Conservation (phyloP, 179 eudicot genomes). For the Heliamphora pulchella region DNA sequence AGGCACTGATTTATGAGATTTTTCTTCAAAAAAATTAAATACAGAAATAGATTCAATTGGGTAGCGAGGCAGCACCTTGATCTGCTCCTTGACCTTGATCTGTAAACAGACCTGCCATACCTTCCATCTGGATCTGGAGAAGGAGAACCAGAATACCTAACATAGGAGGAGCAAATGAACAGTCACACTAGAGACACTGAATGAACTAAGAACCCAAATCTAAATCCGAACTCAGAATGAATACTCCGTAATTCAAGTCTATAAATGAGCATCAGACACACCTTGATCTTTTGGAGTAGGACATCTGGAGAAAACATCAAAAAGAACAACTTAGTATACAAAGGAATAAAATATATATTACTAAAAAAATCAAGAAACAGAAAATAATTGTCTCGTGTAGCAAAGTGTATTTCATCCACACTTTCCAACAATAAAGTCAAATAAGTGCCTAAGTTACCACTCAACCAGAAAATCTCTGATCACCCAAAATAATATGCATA, state of each 20-base stretch:
- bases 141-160: slow-evolving; percentile 56
- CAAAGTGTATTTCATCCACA: too few species aligned
- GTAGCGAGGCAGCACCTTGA: slow-evolving; percentile 40
- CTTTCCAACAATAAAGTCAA: background rate
- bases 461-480: background rate
- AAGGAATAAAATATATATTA: background rate
- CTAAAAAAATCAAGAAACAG: background rate
- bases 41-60: background rate
- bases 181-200: background rate
- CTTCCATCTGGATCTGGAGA: slow-evolving; percentile 42
- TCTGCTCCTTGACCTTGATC: slow-evolving; percentile 73
- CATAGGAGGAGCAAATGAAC: background rate
- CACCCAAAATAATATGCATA: too few species aligned
- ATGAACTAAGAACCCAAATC: background rate
- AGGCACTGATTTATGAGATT: background rate
- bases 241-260: background rate
- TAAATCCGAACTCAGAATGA: background rate
- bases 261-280: background rate
- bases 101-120: slow-evolving; percentile 41
- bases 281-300: background rate
- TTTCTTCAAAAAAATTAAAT: background rate
- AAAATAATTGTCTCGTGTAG: too few species aligned
- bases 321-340: background rate
- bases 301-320: background rate
- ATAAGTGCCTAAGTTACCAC: background rate